Base-by-base conservation (phyloP, 805 yeast species). In the Lachancea lanzarotensis region DNA sequence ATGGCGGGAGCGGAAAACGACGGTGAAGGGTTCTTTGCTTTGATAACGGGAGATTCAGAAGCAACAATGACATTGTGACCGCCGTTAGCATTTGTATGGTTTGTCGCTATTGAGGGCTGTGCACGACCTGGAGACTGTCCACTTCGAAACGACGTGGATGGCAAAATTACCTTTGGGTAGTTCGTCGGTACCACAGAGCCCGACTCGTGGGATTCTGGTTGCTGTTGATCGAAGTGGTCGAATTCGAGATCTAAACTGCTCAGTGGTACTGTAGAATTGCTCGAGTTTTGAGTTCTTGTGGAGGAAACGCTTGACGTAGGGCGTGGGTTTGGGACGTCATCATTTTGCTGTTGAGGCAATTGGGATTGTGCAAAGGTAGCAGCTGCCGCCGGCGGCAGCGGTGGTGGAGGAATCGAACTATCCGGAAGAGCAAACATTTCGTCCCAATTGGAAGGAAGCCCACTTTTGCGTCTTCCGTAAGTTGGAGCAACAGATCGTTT, bases 381-480 rank as follows among this genome's bases (percentile, higher is more conserved):
- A 3, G 30, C 43, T 25, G 42, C 11, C 42, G 42, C 42, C 35
- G 35, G 35, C 38, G 43, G 43, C 36, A n/a, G 29, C n/a, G 48
- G 15, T 42, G 48, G 45, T 8, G 45, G 43, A 12, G 52, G 39
- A 25, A 44, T 47, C 36, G 54, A 56, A 43, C 59, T 54, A 39
- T 58, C 63, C 1, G 66, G 65, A 33, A 60, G 40, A 40, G 46
- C 51, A 41, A 59, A 59, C 43, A 56, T 45, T 15, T 57, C 65
- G 44, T 60, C 65, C 62, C 63, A 57, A 11, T 52, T 41, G 9
- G 47, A 41, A 35, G 45, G 31, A 7, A 36, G 33, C 15, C 35
- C 29, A 34, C 46, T 41, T 11, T 52, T 51, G 30, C 48, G 49
- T 35, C 52, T 51, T 10, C 8, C 35, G 8, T 38, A 19, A 30